Conservation (phyloP, 2,329 filamentous ascomycete species). For the Penicillium sp. region DNA sequence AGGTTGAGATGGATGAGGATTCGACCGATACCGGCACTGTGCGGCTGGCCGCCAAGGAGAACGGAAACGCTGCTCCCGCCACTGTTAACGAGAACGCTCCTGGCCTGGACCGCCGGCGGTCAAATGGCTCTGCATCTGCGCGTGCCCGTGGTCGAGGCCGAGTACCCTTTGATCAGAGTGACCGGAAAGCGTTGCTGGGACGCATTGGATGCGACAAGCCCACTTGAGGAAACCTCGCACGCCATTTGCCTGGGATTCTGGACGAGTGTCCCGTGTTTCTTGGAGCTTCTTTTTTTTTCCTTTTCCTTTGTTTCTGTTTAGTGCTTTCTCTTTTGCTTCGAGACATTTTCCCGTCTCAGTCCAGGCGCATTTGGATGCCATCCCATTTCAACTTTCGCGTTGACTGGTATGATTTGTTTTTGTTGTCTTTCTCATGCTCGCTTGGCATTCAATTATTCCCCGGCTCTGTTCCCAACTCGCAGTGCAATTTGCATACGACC, state of each 20-base stretch:
- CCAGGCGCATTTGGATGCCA: slow-evolving; percentile 14
- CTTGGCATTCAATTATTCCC: background rate
- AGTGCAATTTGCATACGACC: background rate
- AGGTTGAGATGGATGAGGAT: slow-evolving; percentile 41
- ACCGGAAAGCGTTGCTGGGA: slow-evolving; percentile 67
- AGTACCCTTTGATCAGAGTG: slow-evolving; percentile 37
- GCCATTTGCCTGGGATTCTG: background rate
- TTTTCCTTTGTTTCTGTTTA: background rate
- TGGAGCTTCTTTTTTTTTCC: background rate
- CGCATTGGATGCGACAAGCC: slow-evolving; percentile 78
- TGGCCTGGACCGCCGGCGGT: slow-evolving; percentile 29
- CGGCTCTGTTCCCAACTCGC: background rate
- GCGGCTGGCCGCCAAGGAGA: slow-evolving; percentile 20
- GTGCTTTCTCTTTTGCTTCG: background rate
- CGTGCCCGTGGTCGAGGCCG: slow-evolving; percentile 34
- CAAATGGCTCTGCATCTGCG: slow-evolving; percentile 29
- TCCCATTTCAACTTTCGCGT: slow-evolving; percentile 8
- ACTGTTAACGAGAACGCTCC: slow-evolving; percentile 22
- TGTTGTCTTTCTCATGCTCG: background rate
- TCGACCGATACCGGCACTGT: slow-evolving; percentile 23
- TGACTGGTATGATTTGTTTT: slow-evolving; percentile 13
- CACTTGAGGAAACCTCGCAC: slow-evolving; percentile 10
- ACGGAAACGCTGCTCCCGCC: slow-evolving; percentile 15
- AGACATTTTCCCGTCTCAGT: slow-evolving; percentile 2
- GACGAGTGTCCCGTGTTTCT: background rate